phyloP scores from a whole-genome alignment of 352 stramenopile species.

The Plasmopara viticola region DNA sequence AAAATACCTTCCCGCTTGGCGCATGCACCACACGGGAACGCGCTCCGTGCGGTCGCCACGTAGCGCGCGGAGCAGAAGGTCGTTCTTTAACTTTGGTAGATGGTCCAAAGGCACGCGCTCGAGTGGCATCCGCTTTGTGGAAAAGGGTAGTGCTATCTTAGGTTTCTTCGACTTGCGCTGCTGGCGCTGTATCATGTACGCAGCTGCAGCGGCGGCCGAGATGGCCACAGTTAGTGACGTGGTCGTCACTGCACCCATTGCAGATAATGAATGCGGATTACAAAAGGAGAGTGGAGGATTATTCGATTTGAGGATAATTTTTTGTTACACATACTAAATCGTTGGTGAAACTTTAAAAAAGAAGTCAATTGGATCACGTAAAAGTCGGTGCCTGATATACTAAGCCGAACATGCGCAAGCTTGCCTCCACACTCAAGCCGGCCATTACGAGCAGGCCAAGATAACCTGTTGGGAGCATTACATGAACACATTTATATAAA shows the following conservation, averaged over 20 bases:
- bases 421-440: constrained; percentile 23
- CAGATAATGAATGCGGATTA: background rate
- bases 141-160: constrained; percentile 48
- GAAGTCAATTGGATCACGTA: no score
- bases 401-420: constrained; percentile 25
- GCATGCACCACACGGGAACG: constrained; percentile 96
- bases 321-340: no score
- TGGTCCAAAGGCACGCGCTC: constrained; percentile 61
- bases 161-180: constrained; percentile 20
- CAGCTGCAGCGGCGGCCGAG: constrained; percentile 54
- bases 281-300: no score
- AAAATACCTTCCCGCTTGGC: constrained; percentile 90
- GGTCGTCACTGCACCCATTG: constrained; percentile 19
- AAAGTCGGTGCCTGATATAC: constrained; percentile 6
- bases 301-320: no score
- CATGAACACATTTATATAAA: background rate
- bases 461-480: constrained; percentile 33
- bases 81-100: constrained; percentile 86
- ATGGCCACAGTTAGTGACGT: constrained; percentile 28
- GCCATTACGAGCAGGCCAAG: constrained; percentile 26
- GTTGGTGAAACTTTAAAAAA: no score
- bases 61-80: constrained; percentile 82
- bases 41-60: constrained; percentile 84
- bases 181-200: constrained; percentile 56
- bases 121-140: constrained; percentile 56